Conservation (phyloP, 257 asterid species). For the Ehretia macrophylla region DNA sequence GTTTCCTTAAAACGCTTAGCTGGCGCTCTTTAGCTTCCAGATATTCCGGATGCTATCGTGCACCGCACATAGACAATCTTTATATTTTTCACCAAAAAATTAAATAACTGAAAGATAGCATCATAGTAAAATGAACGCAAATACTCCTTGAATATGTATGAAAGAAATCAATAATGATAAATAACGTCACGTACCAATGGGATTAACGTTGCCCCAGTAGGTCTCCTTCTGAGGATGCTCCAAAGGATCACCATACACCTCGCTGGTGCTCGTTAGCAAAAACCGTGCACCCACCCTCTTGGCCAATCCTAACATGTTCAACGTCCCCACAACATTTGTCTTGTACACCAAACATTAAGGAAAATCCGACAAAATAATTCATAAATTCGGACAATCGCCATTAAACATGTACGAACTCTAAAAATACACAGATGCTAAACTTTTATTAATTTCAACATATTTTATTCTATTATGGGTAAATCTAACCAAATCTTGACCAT, state of each 20-base stretch:
- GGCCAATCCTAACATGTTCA: slow-evolving; percentile 98
- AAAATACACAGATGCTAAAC: not conserved
- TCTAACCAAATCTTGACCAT: no score
- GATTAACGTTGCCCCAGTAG: slow-evolving; percentile 98
- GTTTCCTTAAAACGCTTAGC: not conserved
- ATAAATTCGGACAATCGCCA: not conserved
- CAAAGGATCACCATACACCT: slow-evolving; percentile 93
- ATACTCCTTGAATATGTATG: no score
- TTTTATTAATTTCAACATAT: no score
- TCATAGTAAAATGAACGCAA: not conserved
- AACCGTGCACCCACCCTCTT: slow-evolving; percentile 97
- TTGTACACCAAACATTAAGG: slow-evolving; percentile 40
- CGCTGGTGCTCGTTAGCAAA: slow-evolving; percentile 97
- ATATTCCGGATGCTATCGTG: slow-evolving; percentile 14
- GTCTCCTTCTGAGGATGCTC: slow-evolving; percentile 95
- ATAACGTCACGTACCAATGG: slow-evolving; percentile 56
- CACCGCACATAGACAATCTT: not conserved
- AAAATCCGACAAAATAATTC: slow-evolving; percentile 28
- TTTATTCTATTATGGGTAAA: no score
- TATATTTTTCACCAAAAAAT: not conserved
- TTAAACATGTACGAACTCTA: not conserved
- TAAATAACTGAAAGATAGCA: not conserved
- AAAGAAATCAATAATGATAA: no score
- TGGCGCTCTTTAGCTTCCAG: not conserved
- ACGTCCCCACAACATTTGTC: slow-evolving; percentile 98